Base-by-base conservation (phyloP, 768 basidiomycete genomes). In the Porpolomopsis calyptriformis region DNA sequence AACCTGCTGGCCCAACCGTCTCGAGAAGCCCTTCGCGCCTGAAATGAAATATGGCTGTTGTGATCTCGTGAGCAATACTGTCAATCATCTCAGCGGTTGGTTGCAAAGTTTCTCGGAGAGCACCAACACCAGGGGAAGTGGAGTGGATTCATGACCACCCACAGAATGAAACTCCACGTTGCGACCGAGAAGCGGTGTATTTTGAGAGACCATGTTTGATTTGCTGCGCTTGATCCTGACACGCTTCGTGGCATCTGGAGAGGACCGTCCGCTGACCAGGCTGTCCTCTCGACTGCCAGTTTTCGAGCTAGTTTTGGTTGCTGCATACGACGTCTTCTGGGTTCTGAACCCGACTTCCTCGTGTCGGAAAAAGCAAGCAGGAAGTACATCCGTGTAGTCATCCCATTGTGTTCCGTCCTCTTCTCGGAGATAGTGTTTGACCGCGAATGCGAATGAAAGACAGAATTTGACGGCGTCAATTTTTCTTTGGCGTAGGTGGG, bases 1-100 rank as follows among this genome's bases (percentile, higher is more conserved):
- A 29, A 78, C 88, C 82, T 23, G 92, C 90, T 10, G 90, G 90
- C 26, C 93, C 93, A 49, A 93, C 81, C 14, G 82, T 82, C 61
- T 96, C 93, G 42, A 97, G 62, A 47, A 81, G 81, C 1, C 89
- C 90, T 53, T 86, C 81, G 29, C 82, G 70, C 57, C 81, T 78
- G 62, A 86, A 92, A 43, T 64, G 64, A 61, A 87, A 91, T 36
- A 93, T 60, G 23, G 71, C 61, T 37, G 78, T 67, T 16, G 76
- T 71, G 27, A 96, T 69, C 59, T 93, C 88, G 62, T 91, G 85
- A 2, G 84, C 83, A 51, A 94, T 82, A 22, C 86, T 87, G 55
- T 9, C 12, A 26, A 18, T 4, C 40, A 18, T 24, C 50, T 33
- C 18, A 19, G 27, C 11, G 42, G 11, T 45, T 22, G 1, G 23